Evolutionary conservation across 768 basidiomycete species (phyloP).

Genomic region (Kwoniella shandongensis): DNA sequence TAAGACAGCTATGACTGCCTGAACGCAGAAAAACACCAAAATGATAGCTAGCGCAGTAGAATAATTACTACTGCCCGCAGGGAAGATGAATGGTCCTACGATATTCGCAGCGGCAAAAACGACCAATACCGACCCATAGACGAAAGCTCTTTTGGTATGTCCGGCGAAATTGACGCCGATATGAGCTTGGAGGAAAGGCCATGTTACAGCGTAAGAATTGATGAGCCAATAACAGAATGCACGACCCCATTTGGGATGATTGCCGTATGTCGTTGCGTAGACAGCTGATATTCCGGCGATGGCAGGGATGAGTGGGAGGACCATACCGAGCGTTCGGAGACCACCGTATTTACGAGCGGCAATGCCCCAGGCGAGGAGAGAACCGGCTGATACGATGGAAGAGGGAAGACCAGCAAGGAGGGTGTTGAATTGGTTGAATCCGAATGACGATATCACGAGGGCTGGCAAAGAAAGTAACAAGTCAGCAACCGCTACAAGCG

Average conservation of each 20-base stretch:
- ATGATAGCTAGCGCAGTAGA: slow-evolving; percentile 23
- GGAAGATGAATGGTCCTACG: slow-evolving; percentile 32
- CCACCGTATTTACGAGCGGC: slow-evolving; percentile 22
- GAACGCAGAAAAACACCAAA: slow-evolving; percentile 27
- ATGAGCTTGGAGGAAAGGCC: slow-evolving; percentile 23
- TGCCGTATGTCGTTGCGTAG: slow-evolving; percentile 27
- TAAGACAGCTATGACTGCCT: slow-evolving; percentile 13
- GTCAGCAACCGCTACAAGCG: too few species aligned
- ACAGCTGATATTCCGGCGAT: slow-evolving; percentile 27
- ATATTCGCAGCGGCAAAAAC: slow-evolving; percentile 24
- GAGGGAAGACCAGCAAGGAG: slow-evolving; percentile 17
- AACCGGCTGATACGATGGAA: slow-evolving; percentile 21
- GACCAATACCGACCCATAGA: slow-evolving; percentile 20
- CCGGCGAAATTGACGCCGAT: slow-evolving; percentile 25
- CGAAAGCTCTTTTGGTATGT: slow-evolving; percentile 24
- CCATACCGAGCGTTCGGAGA: slow-evolving; percentile 25
- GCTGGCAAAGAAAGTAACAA: background rate
- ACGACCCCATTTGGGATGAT: slow-evolving; percentile 28
- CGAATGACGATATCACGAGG: slow-evolving; percentile 16
- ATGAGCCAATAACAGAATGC: slow-evolving; percentile 23
- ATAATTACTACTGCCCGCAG: slow-evolving; percentile 14
- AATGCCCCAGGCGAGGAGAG: slow-evolving; percentile 19
- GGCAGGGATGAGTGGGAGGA: slow-evolving; percentile 24
- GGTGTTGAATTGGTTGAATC: slow-evolving; percentile 23
- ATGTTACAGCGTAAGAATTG: slow-evolving; percentile 29